Evolutionary conservation across 768 basidiomycete genomes (phyloP).

Genomic region (Phaeotremella fagi): DNA sequence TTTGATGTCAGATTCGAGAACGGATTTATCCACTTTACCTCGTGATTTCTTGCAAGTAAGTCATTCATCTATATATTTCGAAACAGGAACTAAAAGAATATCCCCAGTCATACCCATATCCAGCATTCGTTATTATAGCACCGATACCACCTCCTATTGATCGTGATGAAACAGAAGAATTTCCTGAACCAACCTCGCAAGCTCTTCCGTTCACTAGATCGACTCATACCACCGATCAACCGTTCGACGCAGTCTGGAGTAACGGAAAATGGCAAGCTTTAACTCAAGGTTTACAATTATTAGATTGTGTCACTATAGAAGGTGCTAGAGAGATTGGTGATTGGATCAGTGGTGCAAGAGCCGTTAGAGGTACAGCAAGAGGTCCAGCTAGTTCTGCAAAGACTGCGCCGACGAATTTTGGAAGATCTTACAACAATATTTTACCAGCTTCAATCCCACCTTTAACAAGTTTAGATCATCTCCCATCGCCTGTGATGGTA

Average conservation of each 20-base stretch:
- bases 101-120: conserved; percentile 26
- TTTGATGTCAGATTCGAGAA: neutral
- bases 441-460: conserved; percentile 1
- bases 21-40: conserved; percentile 14
- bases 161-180: conserved; percentile 14
- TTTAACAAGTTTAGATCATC: neutral
- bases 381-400: neutral
- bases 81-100: too few species aligned
- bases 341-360: conserved; percentile 37
- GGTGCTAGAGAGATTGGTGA: conserved; percentile 32
- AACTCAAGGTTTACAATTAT: conserved; percentile 18
- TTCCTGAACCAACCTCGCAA: conserved; percentile 8
- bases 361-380: neutral
- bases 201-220: conserved; percentile 20
- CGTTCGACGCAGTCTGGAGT: conserved; percentile 29
- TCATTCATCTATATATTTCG: too few species aligned
- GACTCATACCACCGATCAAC: conserved; percentile 7
- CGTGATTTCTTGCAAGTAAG: conserved; percentile 24
- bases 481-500: neutral
- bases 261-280: conserved; percentile 34
- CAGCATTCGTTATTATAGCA: conserved; percentile 28
- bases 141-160: conserved; percentile 25
- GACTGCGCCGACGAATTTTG: neutral
- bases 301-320: conserved; percentile 33
- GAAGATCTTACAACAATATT: neutral